These are phyloP conservation scores for Cercospora sesami DNA, from an alignment of 2,329 filamentous ascomycete genomes.

Conservation along the genomic window DNA sequence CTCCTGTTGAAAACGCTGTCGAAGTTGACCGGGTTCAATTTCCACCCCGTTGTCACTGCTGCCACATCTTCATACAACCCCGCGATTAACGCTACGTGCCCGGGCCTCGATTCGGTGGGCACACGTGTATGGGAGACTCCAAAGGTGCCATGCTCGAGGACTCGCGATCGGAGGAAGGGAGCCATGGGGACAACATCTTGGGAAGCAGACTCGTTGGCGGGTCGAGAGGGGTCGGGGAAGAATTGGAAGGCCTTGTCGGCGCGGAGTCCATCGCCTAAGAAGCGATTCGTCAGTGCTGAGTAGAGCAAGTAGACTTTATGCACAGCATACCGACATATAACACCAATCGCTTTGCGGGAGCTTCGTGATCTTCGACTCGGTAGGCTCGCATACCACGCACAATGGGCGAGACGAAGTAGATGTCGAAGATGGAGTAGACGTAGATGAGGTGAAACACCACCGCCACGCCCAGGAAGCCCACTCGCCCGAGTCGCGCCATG, in stretches of 20 bases:
- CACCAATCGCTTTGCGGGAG: conserved; percentile 86
- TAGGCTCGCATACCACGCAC: conserved; percentile 92
- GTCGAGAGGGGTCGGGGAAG: conserved; percentile 79
- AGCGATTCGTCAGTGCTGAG: conserved; percentile 5
- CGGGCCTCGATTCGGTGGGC: conserved; percentile 92
- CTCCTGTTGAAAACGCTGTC: conserved; percentile 98
- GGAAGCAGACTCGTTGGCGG: conserved; percentile 56
- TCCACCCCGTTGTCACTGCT: conserved; percentile 96
- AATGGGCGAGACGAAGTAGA: conserved; percentile 97
- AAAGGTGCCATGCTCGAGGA: conserved; percentile 88
- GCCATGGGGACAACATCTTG: conserved; percentile 77
- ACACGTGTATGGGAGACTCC: conserved; percentile 96
- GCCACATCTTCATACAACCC: conserved; percentile 98
- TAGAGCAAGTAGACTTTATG: conserved; percentile 4
- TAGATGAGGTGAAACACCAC: conserved; percentile 92
- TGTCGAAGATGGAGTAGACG: conserved; percentile 94
- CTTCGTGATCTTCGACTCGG: conserved; percentile 61
- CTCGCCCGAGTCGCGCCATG: conserved; percentile 63
- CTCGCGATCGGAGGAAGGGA: conserved; percentile 84
- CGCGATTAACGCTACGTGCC: conserved; percentile 94
- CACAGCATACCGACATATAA: conserved; percentile 74
- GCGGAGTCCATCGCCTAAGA: conserved; percentile 77
- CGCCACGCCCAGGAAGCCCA: conserved; percentile 83
- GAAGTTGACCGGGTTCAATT: conserved; percentile 96
- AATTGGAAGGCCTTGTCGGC: conserved; percentile 97